Base-by-base conservation (phyloP, 1,284 basidiomycete species). In the Phenoliferia sp. region DNA sequence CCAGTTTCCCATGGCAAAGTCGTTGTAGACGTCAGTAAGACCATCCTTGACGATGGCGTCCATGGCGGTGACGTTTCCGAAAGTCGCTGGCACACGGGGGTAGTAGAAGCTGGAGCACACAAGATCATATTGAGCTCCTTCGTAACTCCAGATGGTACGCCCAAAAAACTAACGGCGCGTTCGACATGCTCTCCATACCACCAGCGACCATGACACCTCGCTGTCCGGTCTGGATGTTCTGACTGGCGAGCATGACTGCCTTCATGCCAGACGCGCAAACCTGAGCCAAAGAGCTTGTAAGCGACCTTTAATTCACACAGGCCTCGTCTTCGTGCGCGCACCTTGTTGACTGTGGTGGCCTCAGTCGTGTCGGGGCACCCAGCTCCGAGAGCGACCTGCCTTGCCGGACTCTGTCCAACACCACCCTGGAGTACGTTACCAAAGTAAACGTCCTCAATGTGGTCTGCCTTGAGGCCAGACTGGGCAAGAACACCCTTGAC, bases 331-430 rank as follows among this genome's bases (percentile, higher is more conserved):
- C 59, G 39, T 39, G 59, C 35, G 34, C 73, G 58, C 59, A 75
- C 75, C 92, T 79, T 82, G 80, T 99, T 99, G 83, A 99, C 90
- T 63, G 96, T 99, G 50, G 96, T 99, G 26, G 94, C 94, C 82
- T 99, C 96, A 44, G 94, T 94, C 69, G 85, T 84, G 29, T 88
- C 80, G 72, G 86, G 88, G 79, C 96, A 78, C 1, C 95, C 95
- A 31, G 95, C 93, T 80, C 95, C 93, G 67, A 99, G 87, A n/a
- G 75, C 79, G 62, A 80, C 80, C 74, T 81, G 81, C 55, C 80
- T 74, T n/a, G 80, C 80, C 26, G 81, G 80, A 28, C 77, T 75
- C 75, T 81, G 81, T 7, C 80, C 80, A 22, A 80, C 75, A 63
- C 77, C 77, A 32, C 73, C 80, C 72, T 81, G 80, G 48, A 82